Percentiles rank a stretch among this genome's conserved stretches.
phyloP scores from a whole-genome alignment of 495 filamentous ascomycete species.

The Annulohypoxylon nitens region DNA sequence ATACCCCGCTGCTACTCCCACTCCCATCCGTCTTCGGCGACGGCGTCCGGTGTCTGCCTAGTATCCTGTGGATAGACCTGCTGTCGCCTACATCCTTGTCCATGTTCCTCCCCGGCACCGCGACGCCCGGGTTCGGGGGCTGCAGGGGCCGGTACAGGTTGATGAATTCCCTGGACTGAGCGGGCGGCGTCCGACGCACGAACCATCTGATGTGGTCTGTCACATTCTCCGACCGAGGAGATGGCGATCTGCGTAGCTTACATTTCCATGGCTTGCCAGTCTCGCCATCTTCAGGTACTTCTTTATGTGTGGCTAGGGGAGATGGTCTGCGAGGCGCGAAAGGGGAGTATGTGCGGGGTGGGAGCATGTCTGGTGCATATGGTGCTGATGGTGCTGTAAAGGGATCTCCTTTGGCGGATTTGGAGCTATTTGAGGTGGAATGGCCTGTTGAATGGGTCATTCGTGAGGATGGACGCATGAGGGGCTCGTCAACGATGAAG shows the following conservation, averaged over 20 bases:
- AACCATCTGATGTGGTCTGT: conserved; percentile 18
- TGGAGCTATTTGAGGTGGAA: conserved; percentile 16
- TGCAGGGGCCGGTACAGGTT: conserved; percentile 27
- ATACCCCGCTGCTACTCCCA: not conserved
- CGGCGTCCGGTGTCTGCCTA: conserved; percentile 22
- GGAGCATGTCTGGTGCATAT: conserved; percentile 20
- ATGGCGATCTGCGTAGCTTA: conserved; percentile 23
- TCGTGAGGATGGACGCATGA: conserved; percentile 48
- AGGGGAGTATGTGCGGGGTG: conserved; percentile 41
- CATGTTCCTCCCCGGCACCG: conserved; percentile 27
- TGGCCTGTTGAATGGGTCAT: conserved; percentile 1
- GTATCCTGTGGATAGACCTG: conserved; percentile 9
- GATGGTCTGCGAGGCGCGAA: conserved; percentile 42
- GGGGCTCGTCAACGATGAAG: conserved; percentile 49
- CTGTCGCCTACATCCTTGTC: conserved; percentile 11
- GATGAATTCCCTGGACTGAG: conserved; percentile 42
- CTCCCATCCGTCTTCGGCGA: conserved; percentile 13
- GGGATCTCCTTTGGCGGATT: not conserved
- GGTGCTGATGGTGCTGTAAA: conserved; percentile 1
- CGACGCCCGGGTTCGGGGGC: conserved; percentile 15
- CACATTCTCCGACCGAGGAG: conserved; percentile 33
- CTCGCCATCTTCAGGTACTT: not conserved
- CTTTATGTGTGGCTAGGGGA: conserved; percentile 18
- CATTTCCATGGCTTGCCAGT: conserved; percentile 2
- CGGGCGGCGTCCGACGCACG: conserved; percentile 36